Base-by-base conservation (phyloP, 2,329 filamentous ascomycete genomes). In the Pyrenochaeta sp. region DNA sequence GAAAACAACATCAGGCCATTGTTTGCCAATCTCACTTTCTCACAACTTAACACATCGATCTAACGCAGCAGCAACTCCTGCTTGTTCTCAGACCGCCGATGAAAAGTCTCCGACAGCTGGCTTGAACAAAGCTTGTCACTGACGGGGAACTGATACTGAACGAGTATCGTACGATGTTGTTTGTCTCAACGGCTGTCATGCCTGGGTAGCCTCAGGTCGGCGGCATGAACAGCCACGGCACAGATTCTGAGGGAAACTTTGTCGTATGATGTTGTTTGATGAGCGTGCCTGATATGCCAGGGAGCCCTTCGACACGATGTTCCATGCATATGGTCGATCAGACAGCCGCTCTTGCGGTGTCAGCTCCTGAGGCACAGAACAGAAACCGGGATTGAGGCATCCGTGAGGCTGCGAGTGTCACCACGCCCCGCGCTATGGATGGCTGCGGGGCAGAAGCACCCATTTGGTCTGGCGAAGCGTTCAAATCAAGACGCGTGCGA, bases 251-350 rank as follows among this genome's bases (percentile, higher is more conserved):
- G 45, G 69, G 61, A 73, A 74, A 73, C 71, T 66, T 67, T 60
- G 69, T 73, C 68, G 71, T 73, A 72, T 63, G 68, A 73, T 64
- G 57, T 60, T 68, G 71, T 73, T 72, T 72, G 68, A 70, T 64
- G 56, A 48, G 37, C 54, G 49, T 33, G 56, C 56, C 56, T 55
- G 43, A 58, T 44, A 51, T 56, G 45, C 51, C 52, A 55, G 52
- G n/a, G 54, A 56, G 42, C 40, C 46, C 21, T 54, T 52, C 47
- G 44, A 49, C 56, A 20, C 53, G 45, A 59, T 63, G 54, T 60
- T 53, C 54, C 42, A 54, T 54, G 54, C 54, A 56, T 44, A 35
- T 35, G 44, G 41, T 21, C 40, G 46, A 50, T 50, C 45, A 58
- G 51, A 43, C 46, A 46, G 54, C 50, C 31, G 54, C 30, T 9